Evolutionary conservation across 1,284 basidiomycete species (phyloP).

Genomic region (Marasmius fiardii): DNA sequence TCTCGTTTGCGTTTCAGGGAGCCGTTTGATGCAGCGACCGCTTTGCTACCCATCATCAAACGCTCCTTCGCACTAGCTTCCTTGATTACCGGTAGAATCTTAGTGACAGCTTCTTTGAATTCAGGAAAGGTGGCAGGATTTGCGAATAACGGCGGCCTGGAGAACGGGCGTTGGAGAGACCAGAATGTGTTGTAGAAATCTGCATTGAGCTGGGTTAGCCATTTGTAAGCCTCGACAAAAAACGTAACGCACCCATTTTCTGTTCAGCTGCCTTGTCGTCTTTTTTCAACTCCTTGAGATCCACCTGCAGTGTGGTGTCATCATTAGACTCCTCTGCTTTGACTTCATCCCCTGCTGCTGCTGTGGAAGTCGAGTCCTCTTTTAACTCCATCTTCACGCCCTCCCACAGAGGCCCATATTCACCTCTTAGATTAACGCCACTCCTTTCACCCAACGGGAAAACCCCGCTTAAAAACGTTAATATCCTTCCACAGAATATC

Average conservation of each 20-base stretch:
- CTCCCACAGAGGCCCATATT: constrained; percentile 80
- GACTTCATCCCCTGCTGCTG: constrained; percentile 24
- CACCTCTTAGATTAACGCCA: constrained; percentile 87
- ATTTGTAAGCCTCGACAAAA: background rate
- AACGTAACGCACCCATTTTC: constrained; percentile 55
- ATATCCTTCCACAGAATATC: constrained; percentile 84
- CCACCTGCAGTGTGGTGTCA: constrained; percentile 32
- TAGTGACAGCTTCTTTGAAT: constrained; percentile 68
- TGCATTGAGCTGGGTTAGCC: constrained; percentile 23
- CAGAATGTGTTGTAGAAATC: constrained; percentile 85
- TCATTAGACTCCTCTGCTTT: constrained; percentile 14
- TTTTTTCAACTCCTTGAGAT: constrained; percentile 36
- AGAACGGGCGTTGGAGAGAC: constrained; percentile 79
- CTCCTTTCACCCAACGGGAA: constrained; percentile 88
- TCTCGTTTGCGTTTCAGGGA: constrained; percentile 67
- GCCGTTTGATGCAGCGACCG: constrained; percentile 31
- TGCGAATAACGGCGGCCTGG: constrained; percentile 64
- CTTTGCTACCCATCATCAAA: constrained; percentile 73
- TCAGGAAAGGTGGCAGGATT: constrained; percentile 48
- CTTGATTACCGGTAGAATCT: constrained; percentile 73
- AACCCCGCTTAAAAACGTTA: constrained; percentile 81
- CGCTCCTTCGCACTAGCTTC: constrained; percentile 83
- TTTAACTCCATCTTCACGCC: constrained; percentile 43
- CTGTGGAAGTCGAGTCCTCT: constrained; percentile 26
- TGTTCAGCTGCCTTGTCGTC: constrained; percentile 37